Evolutionary conservation across 768 basidiomycete genomes (phyloP), one percentile per base, ranked within the genome.

Genomic region (Suillus discolor): DNA sequence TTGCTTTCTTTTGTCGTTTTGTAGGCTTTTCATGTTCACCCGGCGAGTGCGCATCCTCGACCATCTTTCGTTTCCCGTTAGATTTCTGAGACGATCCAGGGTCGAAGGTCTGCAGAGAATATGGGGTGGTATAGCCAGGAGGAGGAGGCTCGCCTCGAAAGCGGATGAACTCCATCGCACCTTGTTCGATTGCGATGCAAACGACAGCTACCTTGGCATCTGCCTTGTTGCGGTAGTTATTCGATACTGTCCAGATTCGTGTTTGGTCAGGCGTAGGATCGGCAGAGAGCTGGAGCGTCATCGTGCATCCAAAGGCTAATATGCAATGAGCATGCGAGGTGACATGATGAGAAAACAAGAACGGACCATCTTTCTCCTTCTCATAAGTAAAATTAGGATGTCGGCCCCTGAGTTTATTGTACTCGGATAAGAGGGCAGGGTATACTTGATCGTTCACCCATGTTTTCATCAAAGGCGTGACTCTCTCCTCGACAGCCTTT

Each of bases 181-280:
- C 89, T 67, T 82, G 74, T 67, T 86, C 78, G 18, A 82, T 84
- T 3, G 89, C 90, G 3, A 75, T 74, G 62, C 79, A 80, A 1
- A 82, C 77, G 13, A 84, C 89, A 16, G 86, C 89, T 18, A 81
- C 77, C 72, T 84, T 89, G 6, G 90, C 90, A 67, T 92, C 90
- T 18, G 79, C 78, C 69, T 87, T 88, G 36, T 77, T 83, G 49
- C 83, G 79, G 71, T 89, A 90, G 65, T 85, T 81, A 11, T 78
- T 72, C 8, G 81, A 75, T 9, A 84, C 84, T 0, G 74, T 72
- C 71, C 84, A 91, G 61, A 73, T 74, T 39, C 79, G 79, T n/a
- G 75, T 68, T 61, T 84, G 79, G 1, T 76, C 79, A 25, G 75
- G 57, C 18, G 69, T 61, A 1, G 78, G 69, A 3, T 75, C 62